Evolutionary conservation across 768 basidiomycete genomes (phyloP).

Genomic region (Lentinula detonsa): DNA sequence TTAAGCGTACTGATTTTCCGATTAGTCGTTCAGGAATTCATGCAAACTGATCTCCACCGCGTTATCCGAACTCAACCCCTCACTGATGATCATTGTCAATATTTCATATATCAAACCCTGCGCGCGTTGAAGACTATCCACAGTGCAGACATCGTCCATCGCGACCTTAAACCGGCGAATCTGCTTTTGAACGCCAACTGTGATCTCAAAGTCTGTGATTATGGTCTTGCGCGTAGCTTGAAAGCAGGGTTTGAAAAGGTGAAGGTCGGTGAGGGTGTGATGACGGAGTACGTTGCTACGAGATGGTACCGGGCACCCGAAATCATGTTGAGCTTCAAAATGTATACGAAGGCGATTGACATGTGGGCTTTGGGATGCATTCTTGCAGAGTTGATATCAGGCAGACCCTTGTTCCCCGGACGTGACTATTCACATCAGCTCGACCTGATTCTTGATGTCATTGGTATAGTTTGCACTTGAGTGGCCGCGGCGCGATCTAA

Average conservation of each 20-base stretch:
- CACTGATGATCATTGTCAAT: conserved; percentile 88
- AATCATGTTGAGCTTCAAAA: conserved; percentile 93
- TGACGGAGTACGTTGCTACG: conserved; percentile 88
- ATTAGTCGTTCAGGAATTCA: conserved; percentile 77
- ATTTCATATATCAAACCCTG: conserved; percentile 80
- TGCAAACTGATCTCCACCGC: conserved; percentile 89
- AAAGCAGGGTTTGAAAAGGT: conserved; percentile 57
- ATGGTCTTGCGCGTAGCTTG: conserved; percentile 72
- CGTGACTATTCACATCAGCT: conserved; percentile 86
- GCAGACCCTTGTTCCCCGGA: conserved; percentile 83
- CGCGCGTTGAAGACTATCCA: conserved; percentile 87
- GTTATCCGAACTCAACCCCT: conserved; percentile 84
- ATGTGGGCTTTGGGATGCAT: conserved; percentile 74
- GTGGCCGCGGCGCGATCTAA: neutral
- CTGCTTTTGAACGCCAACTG: conserved; percentile 85
- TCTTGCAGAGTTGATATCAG: conserved; percentile 76
- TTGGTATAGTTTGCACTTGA: conserved; percentile 35
- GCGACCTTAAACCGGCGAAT: conserved; percentile 84
- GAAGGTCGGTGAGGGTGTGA: conserved; percentile 55
- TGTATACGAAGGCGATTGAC: conserved; percentile 76
- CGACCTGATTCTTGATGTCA: conserved; percentile 81
- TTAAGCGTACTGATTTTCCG: neutral
- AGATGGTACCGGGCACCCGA: conserved; percentile 31
- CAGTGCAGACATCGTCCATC: conserved; percentile 75
- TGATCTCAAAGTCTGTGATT: conserved; percentile 86